These are phyloP conservation scores for Acanthamoeba royreba DNA, from an alignment of 208 protist genomes.

Conservation along the genomic window DNA sequence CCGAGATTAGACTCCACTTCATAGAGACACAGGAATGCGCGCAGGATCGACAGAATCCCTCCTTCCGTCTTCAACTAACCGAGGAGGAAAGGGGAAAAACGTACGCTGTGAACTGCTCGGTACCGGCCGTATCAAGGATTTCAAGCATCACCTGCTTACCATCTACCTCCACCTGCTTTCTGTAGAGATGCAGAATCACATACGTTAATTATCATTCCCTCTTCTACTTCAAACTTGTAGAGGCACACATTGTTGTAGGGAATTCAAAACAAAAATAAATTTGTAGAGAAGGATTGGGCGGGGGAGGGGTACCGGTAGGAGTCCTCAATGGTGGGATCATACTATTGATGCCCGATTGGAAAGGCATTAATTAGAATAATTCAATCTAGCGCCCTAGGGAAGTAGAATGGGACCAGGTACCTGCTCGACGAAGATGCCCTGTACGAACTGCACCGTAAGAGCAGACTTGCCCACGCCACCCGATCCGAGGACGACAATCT, in stretches of 20 bases:
- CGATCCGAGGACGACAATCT: conserved; percentile 79
- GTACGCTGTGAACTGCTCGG: conserved; percentile 22
- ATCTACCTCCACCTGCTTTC: conserved; percentile 79
- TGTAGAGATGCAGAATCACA: conserved; percentile 31
- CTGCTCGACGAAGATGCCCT: conserved; percentile 50
- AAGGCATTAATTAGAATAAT: too few species aligned
- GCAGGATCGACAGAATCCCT: not conserved
- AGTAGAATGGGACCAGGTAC: too few species aligned
- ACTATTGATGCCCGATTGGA: conserved; percentile 19
- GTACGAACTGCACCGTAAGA: conserved; percentile 49
- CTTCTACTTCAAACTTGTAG: not conserved
- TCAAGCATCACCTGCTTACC: conserved; percentile 80
- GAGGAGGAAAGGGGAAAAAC: not conserved
- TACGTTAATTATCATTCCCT: not conserved
- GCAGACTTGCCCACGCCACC: conserved; percentile 80
- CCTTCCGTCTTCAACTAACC: too few species aligned
- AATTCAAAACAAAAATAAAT: not conserved
- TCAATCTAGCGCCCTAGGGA: too few species aligned
- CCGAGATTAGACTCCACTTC: not conserved
- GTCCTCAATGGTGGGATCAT: conserved; percentile 76
- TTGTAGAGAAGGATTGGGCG: not conserved
- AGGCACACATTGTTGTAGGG: not conserved
- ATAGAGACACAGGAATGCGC: not conserved
- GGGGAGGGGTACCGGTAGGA: conserved; percentile 54
- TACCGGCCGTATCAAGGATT: conserved; percentile 76